Evolutionary conservation across 164 flowering plant species (phyloP).

Genomic region (Cinnamomum micranthum): DNA sequence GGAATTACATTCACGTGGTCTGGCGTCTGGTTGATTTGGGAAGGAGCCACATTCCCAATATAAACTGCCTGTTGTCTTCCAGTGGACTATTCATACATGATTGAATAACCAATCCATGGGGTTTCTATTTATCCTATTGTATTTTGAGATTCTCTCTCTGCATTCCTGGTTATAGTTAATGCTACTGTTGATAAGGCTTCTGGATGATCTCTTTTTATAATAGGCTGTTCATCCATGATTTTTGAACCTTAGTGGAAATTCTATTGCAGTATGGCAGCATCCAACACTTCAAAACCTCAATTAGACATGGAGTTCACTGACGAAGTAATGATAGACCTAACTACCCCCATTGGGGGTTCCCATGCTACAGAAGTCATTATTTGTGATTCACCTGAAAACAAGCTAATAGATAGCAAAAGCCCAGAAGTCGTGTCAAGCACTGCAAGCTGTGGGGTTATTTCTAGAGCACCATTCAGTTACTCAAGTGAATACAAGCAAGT

Average conservation of each 20-base stretch:
- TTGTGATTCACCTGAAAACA: conserved; percentile 11
- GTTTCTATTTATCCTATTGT: neutral
- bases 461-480: conserved; percentile 1
- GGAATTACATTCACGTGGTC: too few relatives aligned
- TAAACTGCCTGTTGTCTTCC: too few relatives aligned
- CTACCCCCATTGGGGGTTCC: conserved; percentile 12
- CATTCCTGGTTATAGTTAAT: neutral
- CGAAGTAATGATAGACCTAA: conserved; percentile 1
- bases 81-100: neutral
- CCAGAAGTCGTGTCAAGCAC: conserved; percentile 4
- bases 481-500: conserved; percentile 9
- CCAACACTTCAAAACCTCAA: conserved; percentile 5
- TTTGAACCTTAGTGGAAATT: neutral
- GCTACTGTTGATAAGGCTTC: neutral
- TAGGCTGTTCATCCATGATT: neutral
- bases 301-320: conserved; percentile 5
- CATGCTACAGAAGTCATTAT: conserved; percentile 15
- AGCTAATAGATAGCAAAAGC: neutral
- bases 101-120: neutral
- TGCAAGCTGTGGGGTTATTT: neutral
- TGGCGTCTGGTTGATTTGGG: too few relatives aligned
- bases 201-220: neutral
- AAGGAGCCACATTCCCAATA: too few relatives aligned
- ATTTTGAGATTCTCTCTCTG: neutral
- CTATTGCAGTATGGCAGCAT: conserved; percentile 14